These are phyloP conservation scores for Fusarium sp. DNA, from an alignment of 2,329 filamentous ascomycete genomes.

Conservation along the genomic window DNA sequence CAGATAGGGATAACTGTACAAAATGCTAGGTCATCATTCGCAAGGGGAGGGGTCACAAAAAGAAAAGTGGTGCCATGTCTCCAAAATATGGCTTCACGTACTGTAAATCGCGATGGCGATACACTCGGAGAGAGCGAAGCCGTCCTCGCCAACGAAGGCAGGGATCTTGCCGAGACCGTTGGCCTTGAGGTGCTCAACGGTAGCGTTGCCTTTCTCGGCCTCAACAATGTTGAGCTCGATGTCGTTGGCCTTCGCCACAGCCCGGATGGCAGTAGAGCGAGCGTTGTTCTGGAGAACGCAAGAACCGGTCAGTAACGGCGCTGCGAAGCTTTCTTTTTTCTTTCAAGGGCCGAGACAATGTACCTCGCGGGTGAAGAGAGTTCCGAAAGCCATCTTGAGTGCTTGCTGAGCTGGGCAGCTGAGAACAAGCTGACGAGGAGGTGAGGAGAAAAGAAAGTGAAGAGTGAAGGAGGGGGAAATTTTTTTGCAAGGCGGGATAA, in stretches of 20 bases:
- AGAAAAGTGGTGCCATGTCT: slow-evolving; percentile 50
- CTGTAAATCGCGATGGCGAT: slow-evolving; percentile 98
- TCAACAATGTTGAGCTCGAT: slow-evolving; percentile 90
- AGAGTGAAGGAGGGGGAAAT: slow-evolving; percentile 51
- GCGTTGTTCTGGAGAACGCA: slow-evolving; percentile 79
- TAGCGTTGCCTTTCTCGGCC: slow-evolving; percentile 76
- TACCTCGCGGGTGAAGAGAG: slow-evolving; percentile 93
- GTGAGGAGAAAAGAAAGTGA: slow-evolving; percentile 44
- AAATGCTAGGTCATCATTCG: slow-evolving; percentile 81
- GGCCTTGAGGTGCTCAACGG: slow-evolving; percentile 85
- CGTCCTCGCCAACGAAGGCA: slow-evolving; percentile 92
- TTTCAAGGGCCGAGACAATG: slow-evolving; percentile 41
- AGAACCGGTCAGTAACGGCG: slow-evolving; percentile 54
- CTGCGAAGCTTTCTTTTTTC: slow-evolving; percentile 34
- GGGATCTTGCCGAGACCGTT: slow-evolving; percentile 94
- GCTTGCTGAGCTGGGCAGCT: slow-evolving; percentile 48
- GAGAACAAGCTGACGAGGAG: slow-evolving; percentile 49
- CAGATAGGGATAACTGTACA: slow-evolving; percentile 99
- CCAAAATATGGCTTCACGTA: slow-evolving; percentile 69
- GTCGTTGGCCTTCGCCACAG: slow-evolving; percentile 97
- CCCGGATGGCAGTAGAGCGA: slow-evolving; percentile 89
- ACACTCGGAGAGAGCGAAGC: slow-evolving; percentile 88
- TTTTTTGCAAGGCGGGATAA: slow-evolving; percentile 50
- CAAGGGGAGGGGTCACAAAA: slow-evolving; percentile 37
- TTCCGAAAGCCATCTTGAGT: slow-evolving; percentile 94